Conservation (phyloP, 768 basidiomycete species). For the Suillus variegatus region DNA sequence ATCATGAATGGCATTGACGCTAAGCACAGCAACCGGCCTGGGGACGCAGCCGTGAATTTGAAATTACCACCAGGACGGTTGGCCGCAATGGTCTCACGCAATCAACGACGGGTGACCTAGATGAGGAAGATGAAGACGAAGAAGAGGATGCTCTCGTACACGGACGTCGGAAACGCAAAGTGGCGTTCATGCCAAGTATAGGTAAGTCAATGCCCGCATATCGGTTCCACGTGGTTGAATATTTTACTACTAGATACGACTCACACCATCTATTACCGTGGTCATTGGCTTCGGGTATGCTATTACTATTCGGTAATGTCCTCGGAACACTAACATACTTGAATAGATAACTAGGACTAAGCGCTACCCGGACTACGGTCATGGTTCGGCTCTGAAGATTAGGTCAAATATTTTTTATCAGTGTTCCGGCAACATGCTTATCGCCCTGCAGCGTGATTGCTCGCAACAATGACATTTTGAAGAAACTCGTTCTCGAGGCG, state of each 20-base stretch:
- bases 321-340: constrained; percentile 21
- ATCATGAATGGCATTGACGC: constrained; percentile 18
- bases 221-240: constrained; percentile 15
- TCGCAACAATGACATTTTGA: constrained; percentile 84
- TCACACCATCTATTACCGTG: constrained; percentile 87
- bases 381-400: constrained; percentile 75
- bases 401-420: constrained; percentile 45
- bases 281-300: constrained; percentile 82
- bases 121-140: constrained; percentile 74
- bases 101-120: constrained; percentile 72
- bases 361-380: constrained; percentile 75
- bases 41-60: constrained; percentile 86
- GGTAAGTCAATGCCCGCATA: constrained; percentile 45
- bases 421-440: constrained; percentile 16
- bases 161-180: constrained; percentile 73
- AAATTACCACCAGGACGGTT: constrained; percentile 80
- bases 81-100: constrained; percentile 65
- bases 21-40: constrained; percentile 79
- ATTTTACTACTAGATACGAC: constrained; percentile 66
- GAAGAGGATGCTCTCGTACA: constrained; percentile 59
- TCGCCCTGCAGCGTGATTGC: constrained; percentile 67
- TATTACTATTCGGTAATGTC: constrained; percentile 12
- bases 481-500: constrained; percentile 83
- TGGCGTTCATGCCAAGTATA: constrained; percentile 84
- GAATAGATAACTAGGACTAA: constrained; percentile 77